Percentiles rank a stretch among this genome's conserved stretches.
phyloP scores from a whole-genome alignment of 140 eudicot genomes.

The Stevia rebaudiana region DNA sequence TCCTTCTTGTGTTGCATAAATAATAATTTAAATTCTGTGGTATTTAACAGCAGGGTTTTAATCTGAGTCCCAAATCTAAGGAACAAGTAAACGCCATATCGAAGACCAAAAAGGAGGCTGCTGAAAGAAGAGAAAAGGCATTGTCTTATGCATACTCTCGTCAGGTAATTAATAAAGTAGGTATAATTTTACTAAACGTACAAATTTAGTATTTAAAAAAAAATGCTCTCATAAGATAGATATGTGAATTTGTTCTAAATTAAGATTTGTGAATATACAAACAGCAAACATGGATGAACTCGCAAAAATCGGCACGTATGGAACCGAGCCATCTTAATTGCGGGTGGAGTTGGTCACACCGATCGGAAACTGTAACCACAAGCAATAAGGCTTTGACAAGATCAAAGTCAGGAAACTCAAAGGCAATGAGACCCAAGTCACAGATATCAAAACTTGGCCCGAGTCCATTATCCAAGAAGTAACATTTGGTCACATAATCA shows the following conservation, averaged over 20 bases:
- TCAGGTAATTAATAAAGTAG: slow-evolving; percentile 35
- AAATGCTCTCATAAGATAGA: too few species aligned
- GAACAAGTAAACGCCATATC: slow-evolving; percentile 51
- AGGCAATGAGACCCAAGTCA: not conserved
- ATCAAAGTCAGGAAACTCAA: not conserved
- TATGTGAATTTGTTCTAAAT: not conserved
- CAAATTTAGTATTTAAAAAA: too few species aligned
- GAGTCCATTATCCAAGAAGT: not conserved
- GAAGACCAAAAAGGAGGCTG: slow-evolving; percentile 46
- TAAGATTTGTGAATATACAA: not conserved
- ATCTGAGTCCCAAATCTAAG: slow-evolving; percentile 52
- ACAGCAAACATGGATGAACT: slow-evolving; percentile 62
- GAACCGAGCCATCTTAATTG: slow-evolving; percentile 49
- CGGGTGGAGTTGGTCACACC: slow-evolving; percentile 70
- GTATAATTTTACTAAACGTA: too few species aligned
- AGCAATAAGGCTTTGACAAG: not conserved
- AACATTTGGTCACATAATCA: not conserved
- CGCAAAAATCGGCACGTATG: slow-evolving; percentile 31
- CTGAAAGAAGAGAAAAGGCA: slow-evolving; percentile 61
- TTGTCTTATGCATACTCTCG: slow-evolving; percentile 60
- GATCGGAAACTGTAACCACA: slow-evolving; percentile 38
- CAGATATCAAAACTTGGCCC: not conserved
- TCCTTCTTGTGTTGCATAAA: too few species aligned
- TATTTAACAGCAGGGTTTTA: slow-evolving; percentile 30
- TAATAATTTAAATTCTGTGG: not conserved